A percentile compares a stretch with the other conserved stretches of the same genome.
phyloP scores from a whole-genome alignment of 192 early-diverging fungal species.

The Rhizophagus prolifer region DNA sequence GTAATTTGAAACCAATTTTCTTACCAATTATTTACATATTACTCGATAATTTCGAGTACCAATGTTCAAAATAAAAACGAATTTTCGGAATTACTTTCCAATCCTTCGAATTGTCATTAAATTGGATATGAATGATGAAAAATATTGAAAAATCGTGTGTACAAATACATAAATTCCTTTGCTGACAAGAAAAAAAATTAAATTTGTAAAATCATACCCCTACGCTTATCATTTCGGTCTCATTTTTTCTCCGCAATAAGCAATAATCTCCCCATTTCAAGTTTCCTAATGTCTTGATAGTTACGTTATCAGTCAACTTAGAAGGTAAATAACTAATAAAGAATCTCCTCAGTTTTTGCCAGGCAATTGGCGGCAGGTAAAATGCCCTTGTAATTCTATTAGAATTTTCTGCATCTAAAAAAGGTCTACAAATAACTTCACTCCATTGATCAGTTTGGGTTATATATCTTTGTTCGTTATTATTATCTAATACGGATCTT shows the following conservation, averaged over 20 bases:
- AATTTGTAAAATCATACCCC: neutral
- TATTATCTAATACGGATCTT: conserved; percentile 1
- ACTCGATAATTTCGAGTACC: neutral
- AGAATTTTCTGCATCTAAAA: conserved; percentile 56
- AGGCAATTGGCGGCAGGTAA: conserved; percentile 38
- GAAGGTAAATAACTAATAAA: neutral
- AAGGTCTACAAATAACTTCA: conserved; percentile 51
- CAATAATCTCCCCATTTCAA: conserved; percentile 61
- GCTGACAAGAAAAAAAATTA: no score
- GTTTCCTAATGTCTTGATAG: conserved; percentile 25
- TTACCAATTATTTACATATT: neutral
- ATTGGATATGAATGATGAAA: neutral
- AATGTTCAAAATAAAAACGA: neutral
- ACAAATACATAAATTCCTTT: neutral
- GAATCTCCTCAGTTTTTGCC: neutral
- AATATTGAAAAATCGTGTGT: neutral
- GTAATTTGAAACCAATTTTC: neutral
- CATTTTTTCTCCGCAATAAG: conserved; percentile 39
- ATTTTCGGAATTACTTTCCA: neutral
- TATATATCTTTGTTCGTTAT: conserved; percentile 48
- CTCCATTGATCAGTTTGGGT: conserved; percentile 52
- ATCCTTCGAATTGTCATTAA: neutral
- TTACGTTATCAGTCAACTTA: neutral
- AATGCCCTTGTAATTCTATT: conserved; percentile 46
- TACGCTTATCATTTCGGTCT: neutral